Base-by-base conservation (phyloP, 1,139 yeast species). In the Blastobotrys ciferrii region DNA sequence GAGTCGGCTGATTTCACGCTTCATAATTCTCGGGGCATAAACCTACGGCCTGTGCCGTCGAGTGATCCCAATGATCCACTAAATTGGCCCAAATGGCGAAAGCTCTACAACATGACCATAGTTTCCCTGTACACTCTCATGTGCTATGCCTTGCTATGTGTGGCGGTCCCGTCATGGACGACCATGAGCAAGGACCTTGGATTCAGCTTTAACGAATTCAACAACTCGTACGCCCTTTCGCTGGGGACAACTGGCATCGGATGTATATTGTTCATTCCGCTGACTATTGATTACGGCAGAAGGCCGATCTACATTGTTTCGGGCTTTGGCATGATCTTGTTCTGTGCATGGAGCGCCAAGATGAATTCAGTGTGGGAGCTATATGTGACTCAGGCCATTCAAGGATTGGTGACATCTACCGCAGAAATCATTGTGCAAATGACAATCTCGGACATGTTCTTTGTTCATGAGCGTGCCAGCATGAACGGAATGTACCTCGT, bases 381-480 rank as follows among this genome's bases (percentile, higher is more conserved):
- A 40, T 53, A 53, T 45, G 48, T 45, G 18, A 50, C 56, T 7
- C 52, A 50, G 25, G 18, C 50, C 11, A 37, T 53, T 15, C 46
- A 46, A 40, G 54, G 56, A 12, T 19, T 53, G n/a, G 54, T 48
- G 1, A 47, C 54, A 0, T 49, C 51, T 2, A 32, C 52, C 18
- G 47, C 53, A 0, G 56, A 53, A 18, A 51, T 51, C 4, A 45
- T 51, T 13, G 49, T 53, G 12, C 53, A 53, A 13, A 43, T 54
- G 46, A 49, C 78, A 1, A 71, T 76, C 44, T 65, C 77, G 6
- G 81, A 77, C 55, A 58, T 77, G 48, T 77, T 72, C 58, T 77
- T 75, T 56, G 78, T 74, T 55, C 81, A 77, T 56, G 77, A 76
- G 58, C 66, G 80, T 56, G 79, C 78, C 11, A 69, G 73, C 13